A percentile compares a stretch with the other conserved stretches of the same genome.
phyloP scores from a whole-genome alignment of 1,284 basidiomycete genomes.

The Cryptococcus amylolentus region DNA sequence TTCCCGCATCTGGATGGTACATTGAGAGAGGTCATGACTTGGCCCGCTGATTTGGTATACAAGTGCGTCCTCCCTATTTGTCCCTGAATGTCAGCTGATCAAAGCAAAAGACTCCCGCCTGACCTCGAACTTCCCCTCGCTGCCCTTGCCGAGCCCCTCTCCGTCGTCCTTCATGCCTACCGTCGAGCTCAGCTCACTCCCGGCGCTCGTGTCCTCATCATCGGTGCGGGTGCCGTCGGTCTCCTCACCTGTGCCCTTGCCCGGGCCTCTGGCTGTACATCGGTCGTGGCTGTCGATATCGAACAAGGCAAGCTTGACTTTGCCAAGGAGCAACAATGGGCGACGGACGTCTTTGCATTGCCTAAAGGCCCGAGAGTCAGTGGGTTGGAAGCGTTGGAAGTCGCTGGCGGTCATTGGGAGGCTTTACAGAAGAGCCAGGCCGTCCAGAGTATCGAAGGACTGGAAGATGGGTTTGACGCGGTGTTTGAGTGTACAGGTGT shows the following conservation, averaged over 20 bases:
- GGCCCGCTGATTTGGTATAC: conserved; percentile 78
- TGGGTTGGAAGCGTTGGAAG: conserved; percentile 63
- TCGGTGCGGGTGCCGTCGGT: conserved; percentile 89
- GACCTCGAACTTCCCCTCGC: conserved; percentile 70
- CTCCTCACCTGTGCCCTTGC: conserved; percentile 79
- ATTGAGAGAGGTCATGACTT: conserved; percentile 80
- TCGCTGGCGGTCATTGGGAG: conserved; percentile 61
- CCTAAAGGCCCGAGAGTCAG: conserved; percentile 53
- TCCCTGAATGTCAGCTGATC: background rate
- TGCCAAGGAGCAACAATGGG: conserved; percentile 69
- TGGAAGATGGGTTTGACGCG: conserved; percentile 78
- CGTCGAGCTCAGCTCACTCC: conserved; percentile 62
- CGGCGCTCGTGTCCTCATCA: conserved; percentile 73
- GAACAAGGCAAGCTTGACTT: conserved; percentile 75
- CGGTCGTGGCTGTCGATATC: conserved; percentile 78
- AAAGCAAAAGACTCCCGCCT: conserved; percentile 64
- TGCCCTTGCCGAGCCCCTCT: conserved; percentile 85
- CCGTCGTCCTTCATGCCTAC: conserved; percentile 79
- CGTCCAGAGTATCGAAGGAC: conserved; percentile 42
- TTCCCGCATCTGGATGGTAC: conserved; percentile 92
- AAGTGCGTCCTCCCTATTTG: conserved; percentile 58
- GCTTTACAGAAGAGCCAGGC: conserved; percentile 36
- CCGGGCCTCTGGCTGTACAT: conserved; percentile 64
- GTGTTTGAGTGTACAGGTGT: conserved; percentile 95
- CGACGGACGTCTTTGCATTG: conserved; percentile 66